Base-by-base conservation (phyloP, 2,329 filamentous ascomycete species). In the Ophiocordyceps unilateralis region DNA sequence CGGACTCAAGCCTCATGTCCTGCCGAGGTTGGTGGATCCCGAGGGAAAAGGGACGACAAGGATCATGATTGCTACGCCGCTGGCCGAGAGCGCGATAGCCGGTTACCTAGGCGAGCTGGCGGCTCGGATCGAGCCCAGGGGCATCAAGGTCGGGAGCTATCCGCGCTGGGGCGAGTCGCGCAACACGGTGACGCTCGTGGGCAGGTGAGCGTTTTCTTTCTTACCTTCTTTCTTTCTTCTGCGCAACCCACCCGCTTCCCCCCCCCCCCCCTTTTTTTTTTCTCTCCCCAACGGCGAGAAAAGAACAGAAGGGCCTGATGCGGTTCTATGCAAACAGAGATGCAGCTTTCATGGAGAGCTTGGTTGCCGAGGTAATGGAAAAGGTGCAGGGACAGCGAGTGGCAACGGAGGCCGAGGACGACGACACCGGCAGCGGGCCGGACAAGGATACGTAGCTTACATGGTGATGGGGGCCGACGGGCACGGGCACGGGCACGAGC, bases 81-180 rank as follows among this genome's bases (percentile, higher is more conserved):
- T 93, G 61, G 69, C 83, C 1, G 91, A 98, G 68, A 95, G 87
- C 60, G 74, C 73, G 17, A 78, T 95, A 26, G 89, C 91, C 12
- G 74, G 70, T 17, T 95, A 84, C 57, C 67, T 98, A 54, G 89
- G 86, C 1, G 73, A 84, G 49, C 65, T 96, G 48, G 84, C 88
- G 5, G 72, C 67, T 23, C 76, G 76, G 58, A 82, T 88, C 20
- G 81, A 78, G 57, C 66, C 76, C 1, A 77, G 74, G 54, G 87
- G 86, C 3, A 73, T 96, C 54, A 96, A 96, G 65, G 86, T 96
- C 15, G 91, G 91, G 40, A 93, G 85, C 61, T 96, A 98, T 62
- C 91, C 91, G 30, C 70, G 86, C 44, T 95, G 88, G 87, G 85
- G 83, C 5, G 89, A 85, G 69, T 76, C 77, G 54, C 71, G 71